phyloP scores from a whole-genome alignment of 805 yeast genomes.

The Barnettozyma wickerhamii region DNA sequence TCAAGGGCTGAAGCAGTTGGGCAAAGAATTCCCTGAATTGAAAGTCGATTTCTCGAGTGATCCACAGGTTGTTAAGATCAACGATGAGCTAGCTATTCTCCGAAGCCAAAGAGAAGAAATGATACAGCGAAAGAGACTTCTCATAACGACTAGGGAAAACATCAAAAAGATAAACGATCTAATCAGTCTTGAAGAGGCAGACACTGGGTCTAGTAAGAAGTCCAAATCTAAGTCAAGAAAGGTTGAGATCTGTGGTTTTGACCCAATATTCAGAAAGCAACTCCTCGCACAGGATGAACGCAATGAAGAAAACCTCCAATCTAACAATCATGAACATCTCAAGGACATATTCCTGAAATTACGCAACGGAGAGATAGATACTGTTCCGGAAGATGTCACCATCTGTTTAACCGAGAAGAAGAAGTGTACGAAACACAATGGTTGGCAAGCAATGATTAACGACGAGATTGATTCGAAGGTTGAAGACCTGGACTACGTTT shows the following conservation, averaged over 20 bases:
- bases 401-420: slow-evolving; percentile 50
- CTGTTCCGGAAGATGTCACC: not conserved
- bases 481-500: slow-evolving; percentile 23
- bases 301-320: slow-evolving; percentile 19
- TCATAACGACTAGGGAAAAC: slow-evolving; percentile 23
- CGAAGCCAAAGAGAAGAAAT: slow-evolving; percentile 3
- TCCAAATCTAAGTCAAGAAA: slow-evolving; percentile 28
- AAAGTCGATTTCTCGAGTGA: slow-evolving; percentile 24
- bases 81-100: not conserved
- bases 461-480: slow-evolving; percentile 34
- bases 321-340: slow-evolving; percentile 11
- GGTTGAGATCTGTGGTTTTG: slow-evolving; percentile 53
- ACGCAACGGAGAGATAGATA: slow-evolving; percentile 2
- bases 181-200: slow-evolving; percentile 9
- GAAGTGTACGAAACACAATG: slow-evolving; percentile 52
- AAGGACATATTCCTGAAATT: slow-evolving; percentile 5
- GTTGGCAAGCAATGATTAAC: slow-evolving; percentile 38
- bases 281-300: slow-evolving; percentile 10
- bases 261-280: slow-evolving; percentile 24
- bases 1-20: too few relatives aligned
- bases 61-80: slow-evolving; percentile 8
- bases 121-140: slow-evolving; percentile 13
- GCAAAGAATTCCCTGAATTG: too few relatives aligned
- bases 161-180: slow-evolving; percentile 25
- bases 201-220: slow-evolving; percentile 1